A percentile compares a stretch with the other conserved stretches of the same genome.
phyloP scores from a whole-genome alignment of 225 moss, liverwort and hornwort species.

The Physcomitrellopsis africana region DNA sequence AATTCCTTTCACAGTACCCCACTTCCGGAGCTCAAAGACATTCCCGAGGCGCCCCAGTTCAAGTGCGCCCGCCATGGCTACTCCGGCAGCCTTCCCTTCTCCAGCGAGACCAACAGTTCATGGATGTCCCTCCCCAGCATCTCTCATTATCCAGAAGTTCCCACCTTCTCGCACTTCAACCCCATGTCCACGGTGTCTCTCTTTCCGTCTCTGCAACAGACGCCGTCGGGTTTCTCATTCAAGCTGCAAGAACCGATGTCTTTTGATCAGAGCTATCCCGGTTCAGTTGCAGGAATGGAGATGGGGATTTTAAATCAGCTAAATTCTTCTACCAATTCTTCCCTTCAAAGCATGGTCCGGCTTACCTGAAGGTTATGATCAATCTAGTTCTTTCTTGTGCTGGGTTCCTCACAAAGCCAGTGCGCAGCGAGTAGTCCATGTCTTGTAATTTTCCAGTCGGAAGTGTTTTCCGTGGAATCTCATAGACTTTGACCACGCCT shows the following conservation, averaged over 20 bases:
- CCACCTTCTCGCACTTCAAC: constrained; percentile 32
- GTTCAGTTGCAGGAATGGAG: neutral
- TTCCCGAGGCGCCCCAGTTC: constrained; percentile 52
- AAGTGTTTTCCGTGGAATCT: constrained; percentile 46
- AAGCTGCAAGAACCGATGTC: constrained; percentile 28
- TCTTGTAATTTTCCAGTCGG: constrained; percentile 28
- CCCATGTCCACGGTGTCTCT: constrained; percentile 22
- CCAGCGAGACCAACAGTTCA: no score
- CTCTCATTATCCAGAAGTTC: constrained; percentile 31
- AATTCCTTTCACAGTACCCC: constrained; percentile 14
- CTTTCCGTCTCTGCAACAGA: constrained; percentile 33
- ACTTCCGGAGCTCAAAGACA: constrained; percentile 44
- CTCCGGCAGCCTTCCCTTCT: constrained; percentile 1
- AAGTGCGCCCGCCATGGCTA: constrained; percentile 44
- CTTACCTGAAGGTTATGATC: neutral
- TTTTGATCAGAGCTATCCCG: no score
- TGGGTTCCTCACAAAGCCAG: neutral
- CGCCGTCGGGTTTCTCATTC: constrained; percentile 29
- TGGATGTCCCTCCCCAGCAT: neutral
- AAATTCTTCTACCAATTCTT: neutral
- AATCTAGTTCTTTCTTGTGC: constrained; percentile 16
- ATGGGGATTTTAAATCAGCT: neutral
- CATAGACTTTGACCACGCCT: constrained; percentile 57
- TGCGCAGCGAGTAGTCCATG: no score
- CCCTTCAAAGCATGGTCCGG: constrained; percentile 18